phyloP scores from a whole-genome alignment of 257 asterid species.

The Nicotiana paniculata region DNA sequence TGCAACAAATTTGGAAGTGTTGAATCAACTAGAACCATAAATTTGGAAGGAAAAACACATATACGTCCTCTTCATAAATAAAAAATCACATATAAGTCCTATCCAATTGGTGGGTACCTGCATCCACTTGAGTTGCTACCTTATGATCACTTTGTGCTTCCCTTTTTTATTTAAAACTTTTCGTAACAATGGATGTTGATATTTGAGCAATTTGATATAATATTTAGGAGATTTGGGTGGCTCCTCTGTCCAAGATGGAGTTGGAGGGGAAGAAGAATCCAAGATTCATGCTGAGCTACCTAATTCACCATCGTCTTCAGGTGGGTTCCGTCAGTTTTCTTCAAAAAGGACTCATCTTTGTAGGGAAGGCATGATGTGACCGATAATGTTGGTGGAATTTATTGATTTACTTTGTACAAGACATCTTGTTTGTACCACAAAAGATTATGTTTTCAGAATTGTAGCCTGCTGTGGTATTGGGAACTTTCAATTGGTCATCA shows the following conservation, averaged over 20 bases:
- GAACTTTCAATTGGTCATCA: constrained; percentile 73
- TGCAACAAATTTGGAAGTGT: not conserved
- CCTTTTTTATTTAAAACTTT: not conserved
- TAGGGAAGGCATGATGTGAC: constrained; percentile 98
- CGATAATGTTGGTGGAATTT: constrained; percentile 75
- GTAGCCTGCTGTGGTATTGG: constrained; percentile 97
- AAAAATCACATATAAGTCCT: too few species aligned
- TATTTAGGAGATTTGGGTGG: constrained; percentile 75
- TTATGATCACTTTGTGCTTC: not conserved
- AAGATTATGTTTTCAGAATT: constrained; percentile 61
- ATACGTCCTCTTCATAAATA: too few species aligned
- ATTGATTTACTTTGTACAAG: constrained; percentile 65
- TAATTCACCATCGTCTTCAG: constrained; percentile 92
- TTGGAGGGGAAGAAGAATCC: constrained; percentile 65
- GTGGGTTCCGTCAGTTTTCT: constrained; percentile 99
- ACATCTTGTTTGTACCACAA: constrained; percentile 61
- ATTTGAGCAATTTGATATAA: not conserved
- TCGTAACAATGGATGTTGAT: not conserved
- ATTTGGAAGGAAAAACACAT: too few species aligned
- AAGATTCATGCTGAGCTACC: constrained; percentile 63
- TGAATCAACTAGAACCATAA: not conserved
- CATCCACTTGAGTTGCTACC: not conserved
- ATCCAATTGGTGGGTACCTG: not conserved
- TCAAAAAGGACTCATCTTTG: constrained; percentile 96
- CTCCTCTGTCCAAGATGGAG: constrained; percentile 57